Evolutionary conservation across 208 protist species (phyloP).

Genomic region (Leishmania braziliensis): DNA sequence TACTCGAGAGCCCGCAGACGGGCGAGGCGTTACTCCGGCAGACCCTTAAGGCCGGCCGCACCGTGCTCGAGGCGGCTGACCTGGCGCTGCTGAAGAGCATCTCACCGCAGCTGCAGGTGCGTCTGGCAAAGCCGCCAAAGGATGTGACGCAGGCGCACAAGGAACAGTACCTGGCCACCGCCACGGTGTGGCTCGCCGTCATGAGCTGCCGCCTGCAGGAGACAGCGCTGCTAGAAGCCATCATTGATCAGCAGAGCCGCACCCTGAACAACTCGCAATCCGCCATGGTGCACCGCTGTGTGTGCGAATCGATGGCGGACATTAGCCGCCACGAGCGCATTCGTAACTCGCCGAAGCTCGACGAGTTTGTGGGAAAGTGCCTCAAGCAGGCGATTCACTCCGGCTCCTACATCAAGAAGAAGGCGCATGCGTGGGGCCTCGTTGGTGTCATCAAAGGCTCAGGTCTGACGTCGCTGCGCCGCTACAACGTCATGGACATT

Average conservation of each 20-base stretch:
- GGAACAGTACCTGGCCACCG: conserved; percentile 88
- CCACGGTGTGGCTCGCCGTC: conserved; percentile 90
- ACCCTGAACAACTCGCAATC: conserved; percentile 89
- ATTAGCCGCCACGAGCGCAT: conserved; percentile 81
- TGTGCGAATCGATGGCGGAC: conserved; percentile 88
- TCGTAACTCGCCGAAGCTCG: conserved; percentile 67
- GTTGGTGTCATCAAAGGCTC: conserved; percentile 86
- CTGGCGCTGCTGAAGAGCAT: conserved; percentile 59
- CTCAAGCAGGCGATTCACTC: conserved; percentile 86
- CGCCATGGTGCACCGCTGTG: conserved; percentile 88
- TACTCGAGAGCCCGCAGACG: conserved; percentile 67
- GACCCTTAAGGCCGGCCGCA: conserved; percentile 71
- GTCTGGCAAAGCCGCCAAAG: conserved; percentile 84
- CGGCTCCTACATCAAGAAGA: conserved; percentile 92
- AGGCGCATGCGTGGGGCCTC: conserved; percentile 90
- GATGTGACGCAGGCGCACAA: conserved; percentile 74
- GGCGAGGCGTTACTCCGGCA: conserved; percentile 65
- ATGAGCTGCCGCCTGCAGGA: conserved; percentile 89
- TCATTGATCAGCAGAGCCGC: conserved; percentile 89
- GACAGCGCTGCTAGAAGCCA: conserved; percentile 72
- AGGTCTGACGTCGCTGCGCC: conserved; percentile 70
- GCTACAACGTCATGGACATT: conserved; percentile 72
- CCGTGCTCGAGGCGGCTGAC: conserved; percentile 63
- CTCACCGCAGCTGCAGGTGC: conserved; percentile 66
- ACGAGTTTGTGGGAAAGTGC: conserved; percentile 92